Conservation (phyloP, 305 asterid genomes). For the Solanum hybrid region DNA sequence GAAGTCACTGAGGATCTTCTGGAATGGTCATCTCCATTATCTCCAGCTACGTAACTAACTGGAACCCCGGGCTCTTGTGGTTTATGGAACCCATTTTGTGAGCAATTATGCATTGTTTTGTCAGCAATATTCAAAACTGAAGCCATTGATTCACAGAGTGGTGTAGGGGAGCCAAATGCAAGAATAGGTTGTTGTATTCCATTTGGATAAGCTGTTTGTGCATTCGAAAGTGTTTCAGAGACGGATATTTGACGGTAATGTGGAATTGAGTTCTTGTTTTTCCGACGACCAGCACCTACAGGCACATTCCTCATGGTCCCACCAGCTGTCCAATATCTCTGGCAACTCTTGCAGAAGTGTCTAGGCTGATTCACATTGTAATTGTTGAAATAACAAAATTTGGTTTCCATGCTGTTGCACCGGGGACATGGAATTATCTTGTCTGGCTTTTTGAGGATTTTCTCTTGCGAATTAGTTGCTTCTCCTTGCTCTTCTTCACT, state of each 20-base stretch:
- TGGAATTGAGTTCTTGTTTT: constrained; percentile 53
- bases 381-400: constrained; percentile 88
- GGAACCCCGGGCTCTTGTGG: constrained; percentile 30
- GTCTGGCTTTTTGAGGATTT: constrained; percentile 76
- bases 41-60: constrained; percentile 23
- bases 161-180: constrained; percentile 53
- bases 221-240: constrained; percentile 36
- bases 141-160: constrained; percentile 72
- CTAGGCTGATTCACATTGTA: constrained; percentile 94
- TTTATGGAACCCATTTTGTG: constrained; percentile 30
- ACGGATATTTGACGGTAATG: constrained; percentile 49
- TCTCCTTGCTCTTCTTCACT: constrained; percentile 44
- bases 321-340: constrained; percentile 99
- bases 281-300: constrained; percentile 97
- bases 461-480: constrained; percentile 42
- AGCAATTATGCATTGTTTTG: constrained; percentile 16
- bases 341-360: constrained; percentile 93
- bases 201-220: constrained; percentile 35
- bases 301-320: constrained; percentile 97
- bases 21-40: constrained; percentile 30
- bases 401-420: constrained; percentile 96
- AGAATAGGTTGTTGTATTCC: constrained; percentile 41
- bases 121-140: constrained; percentile 50
- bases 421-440: constrained; percentile 94
- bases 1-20: constrained; percentile 29